phyloP scores from a whole-genome alignment of 192 early-diverging fungal genomes.

The Coemansia sp. region DNA sequence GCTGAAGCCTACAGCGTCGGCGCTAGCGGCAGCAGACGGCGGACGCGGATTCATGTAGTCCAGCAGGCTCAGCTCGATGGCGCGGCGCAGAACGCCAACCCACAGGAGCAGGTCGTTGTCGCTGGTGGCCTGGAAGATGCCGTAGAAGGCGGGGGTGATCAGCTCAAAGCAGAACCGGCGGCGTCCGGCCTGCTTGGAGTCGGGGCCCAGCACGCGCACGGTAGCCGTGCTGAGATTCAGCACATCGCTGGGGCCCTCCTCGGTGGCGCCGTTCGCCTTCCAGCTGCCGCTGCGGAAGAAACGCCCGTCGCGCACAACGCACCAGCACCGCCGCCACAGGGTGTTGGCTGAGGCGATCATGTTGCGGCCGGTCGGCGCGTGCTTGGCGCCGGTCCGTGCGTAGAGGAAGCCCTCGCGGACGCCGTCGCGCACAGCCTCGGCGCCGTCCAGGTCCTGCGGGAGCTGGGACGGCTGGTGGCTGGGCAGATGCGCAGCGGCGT shows the following conservation, averaged over 20 bases:
- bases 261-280: slow-evolving; percentile 4
- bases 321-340: slow-evolving; percentile 53
- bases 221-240: slow-evolving; percentile 37
- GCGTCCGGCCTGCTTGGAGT: slow-evolving; percentile 28
- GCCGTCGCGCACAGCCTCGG: slow-evolving; percentile 15
- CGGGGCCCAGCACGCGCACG: slow-evolving; percentile 33
- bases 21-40: neutral
- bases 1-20: neutral
- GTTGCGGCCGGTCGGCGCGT: slow-evolving; percentile 15
- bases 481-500: neutral
- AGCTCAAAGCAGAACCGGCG: slow-evolving; percentile 80
- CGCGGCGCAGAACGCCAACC: slow-evolving; percentile 60
- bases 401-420: slow-evolving; percentile 46
- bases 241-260: slow-evolving; percentile 17
- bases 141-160: slow-evolving; percentile 71
- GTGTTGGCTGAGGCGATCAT: slow-evolving; percentile 24
- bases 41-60: slow-evolving; percentile 7
- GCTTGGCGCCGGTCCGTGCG: slow-evolving; percentile 16
- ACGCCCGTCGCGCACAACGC: slow-evolving; percentile 36
- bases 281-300: slow-evolving; percentile 17
- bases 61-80: slow-evolving; percentile 46
- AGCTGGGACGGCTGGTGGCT: slow-evolving; percentile 1
- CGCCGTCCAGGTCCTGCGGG: neutral
- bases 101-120: slow-evolving; percentile 66
- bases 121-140: slow-evolving; percentile 73